Evolutionary conservation across 192 early-diverging fungal species (phyloP), one percentile per base, ranked within the genome.

Genomic region (Rhizophagus sp.): DNA sequence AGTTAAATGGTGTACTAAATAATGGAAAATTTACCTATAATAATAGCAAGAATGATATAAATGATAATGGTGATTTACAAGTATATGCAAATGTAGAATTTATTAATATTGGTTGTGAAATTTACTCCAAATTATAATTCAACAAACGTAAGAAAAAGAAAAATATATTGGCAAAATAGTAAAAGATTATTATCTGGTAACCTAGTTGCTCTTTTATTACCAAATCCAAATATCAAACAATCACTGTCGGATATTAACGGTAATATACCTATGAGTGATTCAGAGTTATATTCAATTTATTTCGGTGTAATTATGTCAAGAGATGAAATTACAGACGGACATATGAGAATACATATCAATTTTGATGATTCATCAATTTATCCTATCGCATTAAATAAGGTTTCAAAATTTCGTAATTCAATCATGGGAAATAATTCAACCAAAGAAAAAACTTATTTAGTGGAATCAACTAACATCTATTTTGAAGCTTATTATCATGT

Each of bases 151-250:
- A 72, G 66, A 2, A 74, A 81, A 12, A 76, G 87, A 11, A 66
- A 10, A 4, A 72, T 87, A 19, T 89, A 84, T 79, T 89, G 87
- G 89, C 69, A 83, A n/a, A 78, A 84, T 15, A 80, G 81, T 47
- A 82, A 76, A 63, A 84, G 78, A n/a, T 73, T 90, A 19, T 83
- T 84, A 80, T 71, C 76, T 39, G 88, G 88, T 2, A 82, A 83
- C n/a, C 74, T 90, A 7, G 74, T 89, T 22, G 85, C 87, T 62
- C 27, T 89, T 8, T 68, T 80, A 5, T 78, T 83, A 47, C 82
- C 82, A 30, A 27, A 62, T 25, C 34, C 62, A 25, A 19, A 69
- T 75, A 0, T 52, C 62, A 33, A 11, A 24, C 10, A 41, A 41
- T 7, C 39, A 41, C 39, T 0, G 8, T 7, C 39, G 7, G 39